Base-by-base conservation (phyloP, 2,329 filamentous ascomycete genomes). In the Hymenoscyphus albidus region DNA sequence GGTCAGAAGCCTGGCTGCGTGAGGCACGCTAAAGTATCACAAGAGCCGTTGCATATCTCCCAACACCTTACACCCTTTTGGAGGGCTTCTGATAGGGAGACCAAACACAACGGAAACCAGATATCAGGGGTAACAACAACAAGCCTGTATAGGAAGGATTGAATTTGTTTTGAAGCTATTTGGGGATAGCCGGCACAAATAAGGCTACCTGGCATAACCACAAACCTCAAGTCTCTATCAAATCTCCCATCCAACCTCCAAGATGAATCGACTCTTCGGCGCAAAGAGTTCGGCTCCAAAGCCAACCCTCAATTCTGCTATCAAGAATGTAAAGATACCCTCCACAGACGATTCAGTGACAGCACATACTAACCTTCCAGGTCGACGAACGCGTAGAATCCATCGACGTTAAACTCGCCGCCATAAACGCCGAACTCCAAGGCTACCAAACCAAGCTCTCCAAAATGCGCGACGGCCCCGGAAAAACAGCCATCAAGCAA, bases 251-350 rank as follows among this genome's bases (percentile, higher is more conserved):
- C 27, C 40, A 22, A 6, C 18, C 51, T 31, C 31, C 78, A 82
- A 63, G 68, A 98, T 99, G 95, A 98, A 99, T 78, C 91, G 95
- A 73, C 85, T 99, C 72, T 99, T 99, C 77, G 95, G 95, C 76
- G 85, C 89, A 72, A 95, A 93, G 80, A 89, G 86, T 79, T 88
- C 90, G 70, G 88, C 88, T 68, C 93, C 95, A 62, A 98, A 98
- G 80, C 92, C 95, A 14, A 94, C 91, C 60, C 90, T 97, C 71
- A 86, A 86, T 79, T 83, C 86, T 72, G 93, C 93, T 71, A 96
- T 97, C 74, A 78, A 82, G 77, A 95, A 91, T 82, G 90, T 95
- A 78, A 12, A 68, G 78, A 70, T 54, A n/a, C 4, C 58, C 62
- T 40, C 62, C 65, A 60, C 35, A 61, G 38, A 48, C 62, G 56